Evolutionary conservation across 2,329 filamentous ascomycete species (phyloP), one percentile per base, ranked within the genome.

Genomic region (Akanthomyces uredinophilus): DNA sequence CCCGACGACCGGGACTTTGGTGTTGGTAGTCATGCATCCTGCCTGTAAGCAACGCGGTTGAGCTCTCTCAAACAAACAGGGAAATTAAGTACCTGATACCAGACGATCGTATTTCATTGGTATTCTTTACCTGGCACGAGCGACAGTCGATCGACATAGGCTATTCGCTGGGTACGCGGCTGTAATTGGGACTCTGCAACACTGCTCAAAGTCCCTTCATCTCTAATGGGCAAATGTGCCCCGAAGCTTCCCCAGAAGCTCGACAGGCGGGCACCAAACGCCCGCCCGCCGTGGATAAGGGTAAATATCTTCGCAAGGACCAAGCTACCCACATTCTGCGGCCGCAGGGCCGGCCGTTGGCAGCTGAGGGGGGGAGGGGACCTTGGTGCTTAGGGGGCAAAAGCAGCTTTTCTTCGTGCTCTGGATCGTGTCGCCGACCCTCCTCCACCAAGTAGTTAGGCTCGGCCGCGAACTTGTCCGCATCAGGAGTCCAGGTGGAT

Each of bases 61-160:
- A 16, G n/a, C 27, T 22, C 13, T 24, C 22, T 24, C 52, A 46
- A 43, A 57, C 18, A 37, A 47, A 24, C 44, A n/a, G 29, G 46
- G n/a, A 43, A 59, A 44, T 44, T 35, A 59, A 59, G 56, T 59
- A 59, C 56, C 56, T 50, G 35, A 5, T 22, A 27, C 16, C 41
- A 18, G 56, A 13, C 56, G 46, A 59, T 51, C 56, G 35, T 18
- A 10, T 37, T 32, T 32, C 35, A 47, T 43, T 29, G 46, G 35
- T 43, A 7, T n/a, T 20, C 14, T 32, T 32, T n/a, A 24, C 27
- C 16, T 49, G n/a, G 44, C 14, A 41, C 20, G 11, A 18, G 37
- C 1, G 20, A 57, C 4, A 18, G 35, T 20, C 24, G 55, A 58
- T 32, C 44, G 43, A 41, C 22, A 32, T n/a, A 46, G 27, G 24